Evolutionary conservation across 495 filamentous ascomycete species (phyloP).

Genomic region (Penicillium cosmopolitanum): DNA sequence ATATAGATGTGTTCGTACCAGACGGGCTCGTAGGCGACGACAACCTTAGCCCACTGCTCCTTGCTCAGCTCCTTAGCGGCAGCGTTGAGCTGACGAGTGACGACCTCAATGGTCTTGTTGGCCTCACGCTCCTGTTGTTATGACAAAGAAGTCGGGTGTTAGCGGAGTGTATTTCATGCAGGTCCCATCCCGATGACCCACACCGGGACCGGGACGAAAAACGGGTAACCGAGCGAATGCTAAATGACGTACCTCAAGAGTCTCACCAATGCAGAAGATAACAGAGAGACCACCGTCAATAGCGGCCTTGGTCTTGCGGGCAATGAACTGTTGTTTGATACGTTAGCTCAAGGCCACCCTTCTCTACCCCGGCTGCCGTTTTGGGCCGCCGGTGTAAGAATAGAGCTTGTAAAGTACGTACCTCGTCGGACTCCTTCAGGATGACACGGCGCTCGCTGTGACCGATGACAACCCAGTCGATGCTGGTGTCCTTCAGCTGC

Average conservation of each 20-base stretch:
- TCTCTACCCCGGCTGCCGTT: neutral
- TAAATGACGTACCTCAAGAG: constrained; percentile 64
- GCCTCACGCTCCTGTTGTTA: constrained; percentile 74
- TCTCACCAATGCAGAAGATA: constrained; percentile 96
- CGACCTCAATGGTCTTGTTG: constrained; percentile 85
- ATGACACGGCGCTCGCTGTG: constrained; percentile 92
- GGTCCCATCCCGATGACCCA: constrained; percentile 29
- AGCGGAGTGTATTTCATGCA: constrained; percentile 27
- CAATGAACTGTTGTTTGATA: constrained; percentile 62
- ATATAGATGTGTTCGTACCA: constrained; percentile 57
- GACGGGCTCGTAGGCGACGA: constrained; percentile 98
- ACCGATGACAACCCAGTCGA: constrained; percentile 88
- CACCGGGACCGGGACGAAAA: constrained; percentile 33
- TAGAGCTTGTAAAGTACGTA: constrained; percentile 31
- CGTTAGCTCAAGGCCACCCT: constrained; percentile 3
- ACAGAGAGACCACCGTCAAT: constrained; percentile 85
- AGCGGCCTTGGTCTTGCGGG: constrained; percentile 89
- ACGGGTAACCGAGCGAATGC: constrained; percentile 23
- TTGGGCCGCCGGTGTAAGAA: constrained; percentile 6
- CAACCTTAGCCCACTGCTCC: constrained; percentile 88
- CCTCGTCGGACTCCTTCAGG: constrained; percentile 78
- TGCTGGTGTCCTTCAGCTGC: constrained; percentile 84
- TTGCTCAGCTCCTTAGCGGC: constrained; percentile 64
- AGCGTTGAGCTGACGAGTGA: constrained; percentile 76
- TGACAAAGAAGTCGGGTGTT: constrained; percentile 28